Percentiles rank a stretch among this genome's conserved stretches.
Conservation (phyloP, 305 asterid genomes). For the Fraxinus latifolia region DNA sequence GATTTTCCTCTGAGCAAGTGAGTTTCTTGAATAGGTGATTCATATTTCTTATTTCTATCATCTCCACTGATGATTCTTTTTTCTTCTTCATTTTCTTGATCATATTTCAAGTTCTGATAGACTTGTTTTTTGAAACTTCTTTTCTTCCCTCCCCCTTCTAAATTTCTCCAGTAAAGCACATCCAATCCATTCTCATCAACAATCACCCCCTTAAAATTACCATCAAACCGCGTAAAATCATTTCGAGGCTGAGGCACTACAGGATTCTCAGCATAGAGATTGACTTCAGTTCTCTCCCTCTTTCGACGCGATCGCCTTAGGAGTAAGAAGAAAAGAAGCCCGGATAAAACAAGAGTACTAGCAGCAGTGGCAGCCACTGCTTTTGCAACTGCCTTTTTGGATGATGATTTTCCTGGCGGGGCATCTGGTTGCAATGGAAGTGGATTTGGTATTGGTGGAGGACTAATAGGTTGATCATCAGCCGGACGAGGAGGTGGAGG, state of each 20-base stretch:
- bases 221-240: slow-evolving; percentile 45
- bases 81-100: slow-evolving; percentile 42
- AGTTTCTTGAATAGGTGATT: slow-evolving; percentile 44
- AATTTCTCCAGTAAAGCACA: slow-evolving; percentile 79
- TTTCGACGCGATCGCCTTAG: slow-evolving; percentile 37
- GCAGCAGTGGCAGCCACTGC: slow-evolving; percentile 85
- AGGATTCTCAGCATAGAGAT: slow-evolving; percentile 10
- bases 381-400: slow-evolving; percentile 55
- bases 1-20: slow-evolving; percentile 48
- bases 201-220: slow-evolving; percentile 72
- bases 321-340: slow-evolving; percentile 55
- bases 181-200: slow-evolving; percentile 94
- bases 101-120: slow-evolving; percentile 37
- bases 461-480: slow-evolving; percentile 17
- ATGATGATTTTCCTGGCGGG: slow-evolving; percentile 27
- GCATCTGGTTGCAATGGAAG: slow-evolving; percentile 25
- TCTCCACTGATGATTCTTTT: slow-evolving; percentile 37
- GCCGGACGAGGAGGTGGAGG: slow-evolving; percentile 31
- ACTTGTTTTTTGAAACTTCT: slow-evolving; percentile 45
- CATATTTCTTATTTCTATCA: slow-evolving; percentile 26
- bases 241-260: slow-evolving; percentile 30
- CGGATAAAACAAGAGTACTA: slow-evolving; percentile 53
- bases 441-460: not conserved
- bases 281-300: slow-evolving; percentile 21
- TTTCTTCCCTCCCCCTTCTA: slow-evolving; percentile 43